These are phyloP conservation scores for Sabuloglossum arenarium DNA, from an alignment of 495 filamentous ascomycete genomes.

Conservation along the genomic window DNA sequence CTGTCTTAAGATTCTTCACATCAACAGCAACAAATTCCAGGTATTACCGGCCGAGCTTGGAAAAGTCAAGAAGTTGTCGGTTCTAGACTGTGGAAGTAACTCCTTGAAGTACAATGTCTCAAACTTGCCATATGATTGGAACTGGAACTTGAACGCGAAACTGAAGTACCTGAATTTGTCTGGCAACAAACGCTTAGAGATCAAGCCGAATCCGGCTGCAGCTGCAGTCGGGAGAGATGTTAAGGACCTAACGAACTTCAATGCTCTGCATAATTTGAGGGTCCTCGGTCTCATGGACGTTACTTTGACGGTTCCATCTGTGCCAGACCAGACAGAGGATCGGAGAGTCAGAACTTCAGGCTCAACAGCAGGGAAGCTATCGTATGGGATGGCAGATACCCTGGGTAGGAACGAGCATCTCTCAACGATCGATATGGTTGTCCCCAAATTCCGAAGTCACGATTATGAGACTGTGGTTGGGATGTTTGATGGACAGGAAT, in stretches of 20 bases:
- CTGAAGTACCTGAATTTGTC: constrained; percentile 91
- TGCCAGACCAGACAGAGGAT: constrained; percentile 89
- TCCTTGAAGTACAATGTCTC: constrained; percentile 97
- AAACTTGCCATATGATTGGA: constrained; percentile 99
- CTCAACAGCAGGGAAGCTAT: constrained; percentile 63
- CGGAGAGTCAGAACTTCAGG: constrained; percentile 90
- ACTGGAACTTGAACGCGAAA: constrained; percentile 96
- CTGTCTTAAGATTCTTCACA: constrained; percentile 70
- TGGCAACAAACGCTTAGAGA: constrained; percentile 91
- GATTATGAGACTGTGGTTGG: constrained; percentile 80
- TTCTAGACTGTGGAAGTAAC: constrained; percentile 91
- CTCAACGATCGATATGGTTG: constrained; percentile 93
- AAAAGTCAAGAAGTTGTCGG: constrained; percentile 72
- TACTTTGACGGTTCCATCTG: constrained; percentile 74
- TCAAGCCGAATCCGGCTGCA: constrained; percentile 52
- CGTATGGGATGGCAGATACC: constrained; percentile 97
- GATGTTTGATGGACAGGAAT: constrained; percentile 80
- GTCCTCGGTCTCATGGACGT: constrained; percentile 96
- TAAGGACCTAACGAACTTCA: constrained; percentile 80
- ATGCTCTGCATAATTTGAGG: constrained; percentile 61
- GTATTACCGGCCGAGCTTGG: constrained; percentile 89
- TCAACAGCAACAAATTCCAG: constrained; percentile 96
- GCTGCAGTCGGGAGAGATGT: constrained; percentile 26
- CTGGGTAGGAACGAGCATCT: constrained; percentile 82
- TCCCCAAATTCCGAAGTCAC: constrained; percentile 78